Percentiles rank a stretch among this genome's conserved stretches.
phyloP scores from a whole-genome alignment of 2,329 filamentous ascomycete genomes.

The Ceratocystiopsis minuta region DNA sequence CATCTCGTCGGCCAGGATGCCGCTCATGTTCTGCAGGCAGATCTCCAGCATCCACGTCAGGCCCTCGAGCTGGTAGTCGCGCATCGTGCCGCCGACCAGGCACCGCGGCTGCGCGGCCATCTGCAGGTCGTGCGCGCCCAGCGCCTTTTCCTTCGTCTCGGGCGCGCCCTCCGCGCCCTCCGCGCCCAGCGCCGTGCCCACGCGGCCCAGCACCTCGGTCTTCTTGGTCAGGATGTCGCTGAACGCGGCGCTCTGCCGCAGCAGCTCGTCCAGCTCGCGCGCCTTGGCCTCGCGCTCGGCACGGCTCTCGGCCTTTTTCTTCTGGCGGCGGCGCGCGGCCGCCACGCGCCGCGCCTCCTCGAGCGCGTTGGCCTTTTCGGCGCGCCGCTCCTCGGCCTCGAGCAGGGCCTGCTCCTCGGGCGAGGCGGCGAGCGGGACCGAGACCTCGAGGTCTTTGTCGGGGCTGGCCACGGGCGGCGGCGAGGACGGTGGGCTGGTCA shows the following conservation, averaged over 20 bases:
- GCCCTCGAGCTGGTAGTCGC: conserved; percentile 84
- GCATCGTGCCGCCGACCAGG: conserved; percentile 76
- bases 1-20: conserved; percentile 90
- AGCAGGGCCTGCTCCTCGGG: conserved; percentile 4
- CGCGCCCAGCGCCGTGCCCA: conserved; percentile 34
- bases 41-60: conserved; percentile 89
- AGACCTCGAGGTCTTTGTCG: background rate
- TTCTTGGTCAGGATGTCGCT: conserved; percentile 45
- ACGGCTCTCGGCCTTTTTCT: conserved; percentile 30
- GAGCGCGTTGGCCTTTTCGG: conserved; percentile 25
- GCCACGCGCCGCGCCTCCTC: conserved; percentile 25
- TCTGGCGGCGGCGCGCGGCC: conserved; percentile 23
- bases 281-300: conserved; percentile 39
- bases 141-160: conserved; percentile 28
- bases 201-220: conserved; percentile 42
- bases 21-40: conserved; percentile 64
- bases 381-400: conserved; percentile 27
- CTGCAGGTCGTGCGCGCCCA: conserved; percentile 48
- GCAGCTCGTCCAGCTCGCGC: conserved; percentile 37
- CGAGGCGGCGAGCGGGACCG: no score
- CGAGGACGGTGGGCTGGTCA: conserved; percentile 6
- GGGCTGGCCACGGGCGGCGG: conserved; percentile 1
- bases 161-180: no score
- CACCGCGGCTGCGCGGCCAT: conserved; percentile 76
- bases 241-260: conserved; percentile 41